A percentile compares a stretch with the other conserved stretches of the same genome.
Conservation (phyloP, 169 alveolate genomes). For the Eimeria acervulina region DNA sequence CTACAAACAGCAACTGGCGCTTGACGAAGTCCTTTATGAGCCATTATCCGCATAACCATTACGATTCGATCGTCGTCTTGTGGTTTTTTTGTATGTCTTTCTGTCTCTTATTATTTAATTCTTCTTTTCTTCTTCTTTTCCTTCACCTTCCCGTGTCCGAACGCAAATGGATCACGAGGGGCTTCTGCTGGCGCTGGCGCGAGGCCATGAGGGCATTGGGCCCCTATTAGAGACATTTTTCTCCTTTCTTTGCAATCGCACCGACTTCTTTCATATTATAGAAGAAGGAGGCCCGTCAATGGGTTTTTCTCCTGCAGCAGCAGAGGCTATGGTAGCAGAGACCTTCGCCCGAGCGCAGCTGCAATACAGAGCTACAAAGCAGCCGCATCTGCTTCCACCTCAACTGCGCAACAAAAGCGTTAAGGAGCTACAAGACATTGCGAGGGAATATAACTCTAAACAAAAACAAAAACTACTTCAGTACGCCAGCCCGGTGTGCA, state of each 20-base stretch:
- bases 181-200: constrained; percentile 69
- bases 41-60: no score
- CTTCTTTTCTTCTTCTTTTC: not conserved
- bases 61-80: no score
- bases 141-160: no score
- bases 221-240: constrained; percentile 93
- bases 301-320: constrained; percentile 94
- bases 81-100: not conserved
- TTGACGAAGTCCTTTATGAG: no score
- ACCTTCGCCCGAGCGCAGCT: constrained; percentile 50
- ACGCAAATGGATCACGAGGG: constrained; percentile 67
- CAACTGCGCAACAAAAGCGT: not conserved
- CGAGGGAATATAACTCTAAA: not conserved
- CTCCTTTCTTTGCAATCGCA: constrained; percentile 91
- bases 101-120: not conserved
- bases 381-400: constrained; percentile 56
- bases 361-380: constrained; percentile 14
- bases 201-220: constrained; percentile 88
- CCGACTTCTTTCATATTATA: constrained; percentile 90
- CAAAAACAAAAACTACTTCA: not conserved
- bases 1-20: no score
- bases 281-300: constrained; percentile 91
- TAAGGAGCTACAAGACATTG: not conserved
- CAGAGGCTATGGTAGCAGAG: constrained; percentile 88
- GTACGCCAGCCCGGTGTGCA: constrained; percentile 28